Base-by-base conservation (phyloP, 306 rosid species). In the Cucurbita ficifolia region DNA sequence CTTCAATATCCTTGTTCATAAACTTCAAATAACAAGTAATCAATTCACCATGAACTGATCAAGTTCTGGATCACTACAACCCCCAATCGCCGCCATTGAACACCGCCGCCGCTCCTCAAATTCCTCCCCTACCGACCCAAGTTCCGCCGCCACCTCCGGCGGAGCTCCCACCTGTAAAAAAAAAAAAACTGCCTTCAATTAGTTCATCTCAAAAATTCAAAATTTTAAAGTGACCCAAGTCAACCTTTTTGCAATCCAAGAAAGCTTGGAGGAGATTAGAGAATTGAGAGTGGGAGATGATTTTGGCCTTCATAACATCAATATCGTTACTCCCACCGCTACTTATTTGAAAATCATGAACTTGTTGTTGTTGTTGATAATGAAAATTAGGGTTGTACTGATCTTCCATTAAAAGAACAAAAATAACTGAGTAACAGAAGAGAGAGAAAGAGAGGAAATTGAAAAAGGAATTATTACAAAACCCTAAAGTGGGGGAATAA, bases 231-330 rank as follows among this genome's bases (percentile, higher is more conserved):
- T 29, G 33, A 29, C 33, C 33, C 9, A 5, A 18, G 4, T 3
- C 7, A 75, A 94, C 99, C 91, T 88, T 94, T 76, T 94, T 96
- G 81, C 97, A 94, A 85, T 94, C 96, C 87, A 94, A 86, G 87
- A 85, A 94, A 75, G 99, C 99, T 72, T 89, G 85, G 56, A 94
- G 68, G 72, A 94, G 89, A 75, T 81, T 91, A 18, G 96, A 86
- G 80, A 89, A 94, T 49, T 86, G 96, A 78, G 97, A 94, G 63
- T 94, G 99, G 64, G 92, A 89, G 62, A 91, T 77, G 80, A 94
- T 91, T 87, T 89, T 90, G 5, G 95, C 94, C 73, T 94, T 91
- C 8, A 94, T 85, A 24, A 83, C 83, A 62, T 89, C 96, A 14
- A 79, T 82, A 58, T 94, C 90, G 3, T 24, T 70, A 74, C 10